phyloP scores from a whole-genome alignment of 1,139 yeast genomes.

The Debaryomycetaceae sp. region DNA sequence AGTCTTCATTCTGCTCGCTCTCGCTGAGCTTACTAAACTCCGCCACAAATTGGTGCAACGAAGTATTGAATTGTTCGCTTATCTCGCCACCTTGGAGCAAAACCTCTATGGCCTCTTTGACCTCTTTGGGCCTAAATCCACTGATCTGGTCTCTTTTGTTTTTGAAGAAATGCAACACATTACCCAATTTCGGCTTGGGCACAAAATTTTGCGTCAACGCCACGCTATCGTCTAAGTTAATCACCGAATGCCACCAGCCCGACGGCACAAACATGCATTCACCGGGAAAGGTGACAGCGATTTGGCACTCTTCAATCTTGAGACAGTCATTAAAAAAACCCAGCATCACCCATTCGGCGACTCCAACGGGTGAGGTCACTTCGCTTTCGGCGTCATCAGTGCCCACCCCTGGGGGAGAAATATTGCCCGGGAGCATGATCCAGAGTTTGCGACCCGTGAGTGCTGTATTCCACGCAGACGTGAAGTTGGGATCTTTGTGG shows the following conservation, averaged over 20 bases:
- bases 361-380: slow-evolving; percentile 86
- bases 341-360: slow-evolving; percentile 85
- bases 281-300: slow-evolving; percentile 76
- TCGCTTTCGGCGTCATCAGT: slow-evolving; percentile 77
- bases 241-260: slow-evolving; percentile 96
- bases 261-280: slow-evolving; percentile 87
- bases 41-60: neutral
- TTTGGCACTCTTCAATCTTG: slow-evolving; percentile 46
- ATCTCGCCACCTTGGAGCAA: slow-evolving; percentile 16
- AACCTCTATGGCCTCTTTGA: slow-evolving; percentile 32
- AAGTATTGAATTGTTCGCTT: neutral
- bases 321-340: slow-evolving; percentile 69
- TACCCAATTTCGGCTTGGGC: slow-evolving; percentile 54
- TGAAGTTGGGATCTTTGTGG: slow-evolving; percentile 88
- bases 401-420: slow-evolving; percentile 81
- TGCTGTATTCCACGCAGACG: slow-evolving; percentile 87
- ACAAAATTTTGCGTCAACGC: slow-evolving; percentile 88
- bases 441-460: slow-evolving; percentile 74
- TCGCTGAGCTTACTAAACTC: neutral
- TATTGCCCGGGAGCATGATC: slow-evolving; percentile 80
- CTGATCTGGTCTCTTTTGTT: slow-evolving; percentile 67
- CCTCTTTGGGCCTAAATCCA: slow-evolving; percentile 64
- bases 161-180: slow-evolving; percentile 64
- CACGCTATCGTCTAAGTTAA: slow-evolving; percentile 72
- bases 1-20: slow-evolving; percentile 29